Base-by-base conservation (phyloP, 2,329 filamentous ascomycete species). In the Neurospora crassa region DNA sequence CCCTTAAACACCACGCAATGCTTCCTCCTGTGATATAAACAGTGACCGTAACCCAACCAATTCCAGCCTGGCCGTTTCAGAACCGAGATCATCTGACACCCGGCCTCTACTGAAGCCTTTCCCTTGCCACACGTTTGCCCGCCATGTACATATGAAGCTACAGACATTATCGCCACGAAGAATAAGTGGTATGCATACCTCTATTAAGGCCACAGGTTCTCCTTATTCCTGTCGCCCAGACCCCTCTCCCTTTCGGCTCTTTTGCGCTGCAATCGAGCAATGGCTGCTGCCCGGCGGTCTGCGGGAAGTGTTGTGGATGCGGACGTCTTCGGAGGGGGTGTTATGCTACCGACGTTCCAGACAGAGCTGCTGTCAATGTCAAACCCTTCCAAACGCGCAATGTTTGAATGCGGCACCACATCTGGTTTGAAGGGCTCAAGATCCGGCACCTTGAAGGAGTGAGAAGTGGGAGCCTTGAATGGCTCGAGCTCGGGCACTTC, bases 261-360 rank as follows among this genome's bases (percentile, higher is more conserved):
- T 76, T 85, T 83, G 77, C 84, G 82, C 77, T 88, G 84, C 16
- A 89, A 83, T 8, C 86, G 80, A 59, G 86, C 87, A 69, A 87
- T 81, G 12, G 86, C 87, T 1, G 86, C 87, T 7, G 85, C 84
- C 67, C 82, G 82, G 42, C 87, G 82, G 69, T 86, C 84, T 3
- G 85, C 83, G 10, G 87, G 82, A 14, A 89, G 76, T 2, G 78
- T 79, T 29, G 82, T 81, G 71, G 82, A 63, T 63, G 53, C 83
- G 5, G 83, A 81, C 5, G 80, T 78, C 69, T 83, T 84, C 29
- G 53, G 53, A 63, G 53, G 24, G 24, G 53, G 53, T 63, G 53
- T 63, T 34, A 14, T 63, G 3, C 53, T 63, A 18, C 24, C 53
- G 7, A 77, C 80, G 40, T 79, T 73, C 69, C 80, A 77, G 40